Percentiles rank a stretch among this genome's conserved stretches.
phyloP scores from a whole-genome alignment of 257 asterid species.

The Nicotiana noctiflora region DNA sequence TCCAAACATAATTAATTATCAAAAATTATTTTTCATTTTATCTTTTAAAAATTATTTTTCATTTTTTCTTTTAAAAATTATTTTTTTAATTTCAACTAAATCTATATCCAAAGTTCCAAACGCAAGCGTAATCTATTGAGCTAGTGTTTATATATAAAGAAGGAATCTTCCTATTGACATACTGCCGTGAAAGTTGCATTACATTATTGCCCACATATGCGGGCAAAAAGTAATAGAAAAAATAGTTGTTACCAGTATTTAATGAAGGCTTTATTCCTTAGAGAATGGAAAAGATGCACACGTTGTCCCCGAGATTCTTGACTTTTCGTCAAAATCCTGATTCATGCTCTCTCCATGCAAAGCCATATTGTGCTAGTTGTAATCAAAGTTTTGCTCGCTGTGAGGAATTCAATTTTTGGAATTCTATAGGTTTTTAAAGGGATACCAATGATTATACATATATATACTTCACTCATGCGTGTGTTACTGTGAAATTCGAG shows the following conservation, averaged over 20 bases:
- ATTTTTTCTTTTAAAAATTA: no score
- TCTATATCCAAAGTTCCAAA: no score
- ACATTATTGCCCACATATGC: not conserved
- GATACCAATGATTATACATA: not conserved
- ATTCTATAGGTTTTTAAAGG: not conserved
- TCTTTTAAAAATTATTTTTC: no score
- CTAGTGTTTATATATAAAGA: not conserved
- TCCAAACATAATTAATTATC: no score
- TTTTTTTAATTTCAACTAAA: no score
- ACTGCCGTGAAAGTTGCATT: not conserved
- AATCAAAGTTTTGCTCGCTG: not conserved
- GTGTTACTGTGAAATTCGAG: not conserved
- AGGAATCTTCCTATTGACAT: not conserved
- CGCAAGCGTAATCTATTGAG: no score
- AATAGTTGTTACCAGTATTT: not conserved
- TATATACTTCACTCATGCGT: not conserved
- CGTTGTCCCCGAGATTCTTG: not conserved
- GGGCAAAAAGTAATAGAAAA: constrained; percentile 2
- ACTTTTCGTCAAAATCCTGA: not conserved
- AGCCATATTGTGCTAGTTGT: not conserved
- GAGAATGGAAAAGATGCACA: constrained; percentile 11
- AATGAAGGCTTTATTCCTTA: not conserved
- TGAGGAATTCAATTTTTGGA: not conserved
- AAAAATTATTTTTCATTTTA: no score
- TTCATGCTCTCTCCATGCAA: not conserved